Percentiles rank a stretch among this genome's conserved stretches.
Evolutionary conservation across 2,329 filamentous ascomycete genomes (phyloP).

Genomic region (Stagonosporopsis chrysanthemi): DNA sequence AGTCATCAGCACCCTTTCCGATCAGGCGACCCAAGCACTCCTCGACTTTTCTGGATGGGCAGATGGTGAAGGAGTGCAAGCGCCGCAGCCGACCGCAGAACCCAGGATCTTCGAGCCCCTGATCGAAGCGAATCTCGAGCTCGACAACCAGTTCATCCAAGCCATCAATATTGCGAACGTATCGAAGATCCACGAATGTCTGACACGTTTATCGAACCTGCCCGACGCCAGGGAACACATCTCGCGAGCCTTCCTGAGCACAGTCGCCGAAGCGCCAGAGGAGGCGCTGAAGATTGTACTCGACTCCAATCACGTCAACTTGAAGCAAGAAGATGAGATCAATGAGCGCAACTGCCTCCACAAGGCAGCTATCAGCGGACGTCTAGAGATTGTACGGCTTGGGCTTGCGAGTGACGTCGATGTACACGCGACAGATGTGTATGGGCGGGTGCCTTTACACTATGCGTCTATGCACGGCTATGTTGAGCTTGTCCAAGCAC

Average conservation of each 20-base stretch:
- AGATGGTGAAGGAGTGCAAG: conserved; percentile 91
- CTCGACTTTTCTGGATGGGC: conserved; percentile 97
- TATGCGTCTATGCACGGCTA: conserved; percentile 96
- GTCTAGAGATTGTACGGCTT: conserved; percentile 76
- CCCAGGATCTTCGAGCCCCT: conserved; percentile 42
- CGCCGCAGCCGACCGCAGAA: conserved; percentile 46
- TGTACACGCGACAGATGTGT: conserved; percentile 84
- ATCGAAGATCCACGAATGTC: conserved; percentile 78
- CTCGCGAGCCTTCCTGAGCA: conserved; percentile 88
- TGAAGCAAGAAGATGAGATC: conserved; percentile 96
- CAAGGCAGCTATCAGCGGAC: conserved; percentile 94
- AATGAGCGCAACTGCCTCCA: conserved; percentile 97
- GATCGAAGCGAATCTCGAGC: conserved; percentile 81
- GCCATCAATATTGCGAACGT: conserved; percentile 84
- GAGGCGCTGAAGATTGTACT: conserved; percentile 78
- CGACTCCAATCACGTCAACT: conserved; percentile 81
- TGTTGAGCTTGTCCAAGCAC: conserved; percentile 78
- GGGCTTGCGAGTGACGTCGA: conserved; percentile 80
- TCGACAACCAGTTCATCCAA: conserved; percentile 86
- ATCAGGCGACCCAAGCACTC: conserved; percentile 94
- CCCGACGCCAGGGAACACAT: conserved; percentile 75
- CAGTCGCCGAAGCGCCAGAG: conserved; percentile 83
- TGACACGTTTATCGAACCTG: conserved; percentile 72
- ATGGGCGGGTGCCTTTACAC: conserved; percentile 90
- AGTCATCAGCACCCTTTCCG: conserved; percentile 94